Conservation (phyloP, 129 eudicot genomes). For the Scalesia atractyloides region DNA sequence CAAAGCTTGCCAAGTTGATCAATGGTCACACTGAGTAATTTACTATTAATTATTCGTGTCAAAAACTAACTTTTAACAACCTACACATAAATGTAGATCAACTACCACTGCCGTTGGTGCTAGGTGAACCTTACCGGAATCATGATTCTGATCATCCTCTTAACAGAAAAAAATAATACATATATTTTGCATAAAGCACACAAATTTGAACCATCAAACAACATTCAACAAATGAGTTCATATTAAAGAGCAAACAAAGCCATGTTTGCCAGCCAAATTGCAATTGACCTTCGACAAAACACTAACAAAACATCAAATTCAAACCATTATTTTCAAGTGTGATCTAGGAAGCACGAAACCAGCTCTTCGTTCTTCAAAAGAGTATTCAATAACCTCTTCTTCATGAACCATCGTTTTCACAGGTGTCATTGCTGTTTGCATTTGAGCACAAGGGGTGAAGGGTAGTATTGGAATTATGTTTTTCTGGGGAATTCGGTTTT, state of each 20-base stretch:
- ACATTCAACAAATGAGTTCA: neutral
- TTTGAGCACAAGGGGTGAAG: constrained; percentile 52
- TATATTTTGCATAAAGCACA: too few species aligned
- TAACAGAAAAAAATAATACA: too few species aligned
- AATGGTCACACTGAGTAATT: too few species aligned
- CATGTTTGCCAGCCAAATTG: constrained; percentile 46
- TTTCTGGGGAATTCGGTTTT: constrained; percentile 62
- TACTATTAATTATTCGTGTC: too few species aligned
- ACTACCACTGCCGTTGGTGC: too few species aligned
- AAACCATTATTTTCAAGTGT: constrained; percentile 34
- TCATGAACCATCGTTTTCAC: constrained; percentile 29
- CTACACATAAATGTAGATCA: too few species aligned
- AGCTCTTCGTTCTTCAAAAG: constrained; percentile 86
- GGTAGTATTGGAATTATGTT: constrained; percentile 40
- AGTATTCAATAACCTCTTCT: constrained; percentile 76
- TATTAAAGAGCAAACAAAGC: constrained; percentile 14
- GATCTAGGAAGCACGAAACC: constrained; percentile 66
- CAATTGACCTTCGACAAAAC: constrained; percentile 41
- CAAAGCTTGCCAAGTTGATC: too few species aligned
- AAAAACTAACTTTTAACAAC: too few species aligned
- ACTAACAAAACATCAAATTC: constrained; percentile 33
- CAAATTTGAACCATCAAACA: too few species aligned
- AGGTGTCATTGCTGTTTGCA: constrained; percentile 73
- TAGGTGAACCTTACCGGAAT: too few species aligned
- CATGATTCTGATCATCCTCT: too few species aligned